Percentiles rank a stretch among this genome's conserved stretches.
Conservation (phyloP, 2,329 filamentous ascomycete species). For the Alternaria conjuncta region DNA sequence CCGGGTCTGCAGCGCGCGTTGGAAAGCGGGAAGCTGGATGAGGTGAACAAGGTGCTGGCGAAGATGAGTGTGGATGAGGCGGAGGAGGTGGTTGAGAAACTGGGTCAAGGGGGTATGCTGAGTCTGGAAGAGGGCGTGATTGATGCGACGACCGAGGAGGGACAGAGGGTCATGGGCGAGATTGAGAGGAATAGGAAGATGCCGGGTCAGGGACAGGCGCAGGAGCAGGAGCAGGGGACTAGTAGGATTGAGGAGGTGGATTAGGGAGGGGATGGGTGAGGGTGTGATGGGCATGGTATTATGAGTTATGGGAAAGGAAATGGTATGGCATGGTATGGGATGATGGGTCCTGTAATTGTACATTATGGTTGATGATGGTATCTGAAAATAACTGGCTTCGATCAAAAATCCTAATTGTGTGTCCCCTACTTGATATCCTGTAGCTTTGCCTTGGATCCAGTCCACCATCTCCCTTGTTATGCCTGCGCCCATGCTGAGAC, state of each 20-base stretch:
- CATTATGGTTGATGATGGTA: slow-evolving; percentile 9
- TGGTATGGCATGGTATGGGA: not conserved
- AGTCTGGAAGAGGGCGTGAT: slow-evolving; percentile 93
- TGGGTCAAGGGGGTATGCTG: slow-evolving; percentile 85
- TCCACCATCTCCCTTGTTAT: not conserved
- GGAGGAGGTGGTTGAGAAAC: slow-evolving; percentile 80
- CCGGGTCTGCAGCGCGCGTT: slow-evolving; percentile 82
- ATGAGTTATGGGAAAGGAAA: not conserved
- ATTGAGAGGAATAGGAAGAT: slow-evolving; percentile 57
- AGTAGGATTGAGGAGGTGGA: not conserved
- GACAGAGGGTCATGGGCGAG: slow-evolving; percentile 76
- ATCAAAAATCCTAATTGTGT: not conserved
- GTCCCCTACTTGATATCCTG: not conserved
- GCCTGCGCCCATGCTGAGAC: not conserved
- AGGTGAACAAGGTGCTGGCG: slow-evolving; percentile 85
- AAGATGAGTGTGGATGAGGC: slow-evolving; percentile 89
- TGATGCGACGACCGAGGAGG: slow-evolving; percentile 90
- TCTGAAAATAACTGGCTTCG: slow-evolving; percentile 3
- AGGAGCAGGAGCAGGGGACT: slow-evolving; percentile 38
- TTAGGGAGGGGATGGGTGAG: not conserved
- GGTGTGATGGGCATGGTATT: not conserved
- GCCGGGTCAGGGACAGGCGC: slow-evolving; percentile 47
- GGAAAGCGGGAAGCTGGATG: slow-evolving; percentile 85
- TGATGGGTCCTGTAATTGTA: slow-evolving; percentile 13
- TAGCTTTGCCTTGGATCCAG: not conserved